phyloP scores from a whole-genome alignment of 495 filamentous ascomycete species.

The Daldinia bambusicola region DNA sequence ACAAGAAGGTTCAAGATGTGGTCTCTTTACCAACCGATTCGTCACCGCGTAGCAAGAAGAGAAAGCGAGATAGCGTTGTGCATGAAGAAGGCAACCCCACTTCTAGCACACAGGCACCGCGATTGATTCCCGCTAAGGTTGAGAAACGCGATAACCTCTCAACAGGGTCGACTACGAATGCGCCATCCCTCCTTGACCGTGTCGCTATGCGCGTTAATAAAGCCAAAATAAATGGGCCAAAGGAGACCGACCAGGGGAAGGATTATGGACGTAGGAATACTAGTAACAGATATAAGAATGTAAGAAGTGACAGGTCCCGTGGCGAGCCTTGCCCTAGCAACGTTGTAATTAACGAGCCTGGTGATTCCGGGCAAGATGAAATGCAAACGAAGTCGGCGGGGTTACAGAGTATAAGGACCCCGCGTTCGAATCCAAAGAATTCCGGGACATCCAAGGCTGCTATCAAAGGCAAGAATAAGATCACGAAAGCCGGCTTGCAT shows the following conservation, averaged over 20 bases:
- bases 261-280: neutral
- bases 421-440: neutral
- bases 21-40: neutral
- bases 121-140: neutral
- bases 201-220: neutral
- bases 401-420: neutral
- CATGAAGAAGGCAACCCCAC: neutral
- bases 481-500: conserved; percentile 1
- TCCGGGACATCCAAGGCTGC: neutral
- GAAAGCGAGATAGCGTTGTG: neutral
- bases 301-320: neutral
- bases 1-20: neutral
- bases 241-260: neutral
- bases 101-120: neutral
- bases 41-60: neutral
- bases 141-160: neutral
- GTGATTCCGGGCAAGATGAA: neutral
- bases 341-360: neutral
- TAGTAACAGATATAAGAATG: neutral
- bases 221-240: neutral
- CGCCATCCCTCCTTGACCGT: neutral
- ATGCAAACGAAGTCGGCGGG: neutral
- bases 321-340: neutral
- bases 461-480: neutral
- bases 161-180: neutral